Base-by-base conservation (phyloP, 2,329 filamentous ascomycete species). In the Daldinia eschscholtzii region DNA sequence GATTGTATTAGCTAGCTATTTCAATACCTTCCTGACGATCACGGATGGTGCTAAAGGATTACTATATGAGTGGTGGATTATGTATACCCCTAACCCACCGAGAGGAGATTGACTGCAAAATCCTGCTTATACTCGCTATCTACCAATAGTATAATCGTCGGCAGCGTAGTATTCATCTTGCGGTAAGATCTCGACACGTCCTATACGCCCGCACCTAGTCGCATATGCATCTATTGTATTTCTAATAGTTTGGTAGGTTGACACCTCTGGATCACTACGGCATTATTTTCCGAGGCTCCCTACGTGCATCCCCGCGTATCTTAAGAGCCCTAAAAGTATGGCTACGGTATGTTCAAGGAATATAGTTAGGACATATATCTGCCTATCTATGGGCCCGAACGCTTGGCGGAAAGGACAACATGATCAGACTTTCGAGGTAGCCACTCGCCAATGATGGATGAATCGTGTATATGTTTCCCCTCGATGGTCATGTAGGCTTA, bases 401-500 rank as follows among this genome's bases (percentile, higher is more conserved):
- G 28, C n/a, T 48, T 60, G 42, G n/a, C 57, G 6, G 26, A 33
- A 28, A 26, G 57, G 46, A 50, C 37, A 46, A 55, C 33, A 15
- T 37, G 33, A 41, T 41, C 41, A 12, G 35, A 42, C 41, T n/a
- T 18, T 57, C 23, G 35, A 23, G 39, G 39, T 44, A 23, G 48
- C 42, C 39, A 30, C 28, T 33, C n/a, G 15, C 64, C 61, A 44
- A 60, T 37, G 33, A 55, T 44, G 46, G 50, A 64, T 46, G 15
- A 48, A 53, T 30, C 15, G 28, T 50, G 33, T 28, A 55, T 37
- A 64, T 57, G 26, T 15, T 55, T 20, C n/a, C 35, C 55, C 42
- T 62, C 42, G 33, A 58, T 42, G 46, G 58, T 37, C 18, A 65
- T 57, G 66, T 57, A 63, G 63, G 37, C 42, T 20, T 60, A 23